A percentile compares a stretch with the other conserved stretches of the same genome.
phyloP scores from a whole-genome alignment of 208 protist species.

The Polymyxa betae region DNA sequence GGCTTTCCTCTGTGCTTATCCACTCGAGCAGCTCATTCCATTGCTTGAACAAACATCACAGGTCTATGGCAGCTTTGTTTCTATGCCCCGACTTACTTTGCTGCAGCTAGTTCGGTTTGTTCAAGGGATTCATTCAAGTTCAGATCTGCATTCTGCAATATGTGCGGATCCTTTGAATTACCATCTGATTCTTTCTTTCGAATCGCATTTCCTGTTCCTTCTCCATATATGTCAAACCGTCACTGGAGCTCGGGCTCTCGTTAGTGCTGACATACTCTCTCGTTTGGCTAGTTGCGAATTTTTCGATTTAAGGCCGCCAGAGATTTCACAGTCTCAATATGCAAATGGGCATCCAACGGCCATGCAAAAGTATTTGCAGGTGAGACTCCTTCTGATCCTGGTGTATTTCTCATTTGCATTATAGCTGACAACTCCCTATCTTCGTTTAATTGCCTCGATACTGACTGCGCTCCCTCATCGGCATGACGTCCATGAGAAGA shows the following conservation, averaged over 20 bases:
- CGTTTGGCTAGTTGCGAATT: background rate
- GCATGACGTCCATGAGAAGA: background rate
- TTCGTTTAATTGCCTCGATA: background rate
- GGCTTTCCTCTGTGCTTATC: background rate
- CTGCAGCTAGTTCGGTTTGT: constrained; percentile 1
- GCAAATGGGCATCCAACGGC: background rate
- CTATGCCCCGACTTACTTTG: background rate
- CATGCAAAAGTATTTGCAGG: background rate
- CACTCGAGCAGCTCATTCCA: background rate
- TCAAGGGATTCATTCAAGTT: background rate
- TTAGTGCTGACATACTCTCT: background rate
- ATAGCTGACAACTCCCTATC: too few relatives aligned
- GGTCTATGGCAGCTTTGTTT: background rate
- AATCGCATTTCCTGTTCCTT: background rate
- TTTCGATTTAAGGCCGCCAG: background rate
- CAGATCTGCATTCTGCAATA: background rate
- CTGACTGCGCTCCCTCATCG: background rate
- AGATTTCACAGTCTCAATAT: background rate
- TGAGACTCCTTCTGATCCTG: background rate
- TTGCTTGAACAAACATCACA: background rate
- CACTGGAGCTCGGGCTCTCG: background rate
- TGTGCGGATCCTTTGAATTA: background rate
- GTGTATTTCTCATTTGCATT: too few relatives aligned
- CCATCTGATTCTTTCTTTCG: background rate
- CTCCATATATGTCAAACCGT: background rate